A percentile compares a stretch with the other conserved stretches of the same genome.
These are phyloP conservation scores for Colletotrichum gigasporum DNA, from an alignment of 2,329 filamentous ascomycete species.

Conservation along the genomic window DNA sequence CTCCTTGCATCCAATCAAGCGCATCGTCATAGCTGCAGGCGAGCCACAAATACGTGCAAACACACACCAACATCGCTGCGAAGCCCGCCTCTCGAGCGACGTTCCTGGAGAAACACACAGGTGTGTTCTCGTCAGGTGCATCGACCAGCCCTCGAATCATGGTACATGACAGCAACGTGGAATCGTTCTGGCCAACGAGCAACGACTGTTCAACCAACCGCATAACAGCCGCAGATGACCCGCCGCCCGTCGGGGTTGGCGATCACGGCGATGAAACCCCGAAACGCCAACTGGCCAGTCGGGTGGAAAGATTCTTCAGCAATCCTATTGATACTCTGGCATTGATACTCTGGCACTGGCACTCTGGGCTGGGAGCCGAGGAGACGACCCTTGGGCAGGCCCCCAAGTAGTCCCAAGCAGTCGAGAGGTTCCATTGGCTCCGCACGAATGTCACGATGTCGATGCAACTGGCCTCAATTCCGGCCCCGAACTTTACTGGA, in stretches of 20 bases:
- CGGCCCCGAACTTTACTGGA: slow-evolving; percentile 21
- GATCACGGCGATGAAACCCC: slow-evolving; percentile 20
- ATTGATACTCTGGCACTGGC: background rate
- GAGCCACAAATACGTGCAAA: slow-evolving; percentile 4
- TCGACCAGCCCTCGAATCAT: slow-evolving; percentile 16
- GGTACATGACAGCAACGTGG: slow-evolving; percentile 14
- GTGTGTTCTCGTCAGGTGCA: slow-evolving; percentile 15
- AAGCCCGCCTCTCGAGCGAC: background rate
- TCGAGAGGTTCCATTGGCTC: slow-evolving; percentile 15
- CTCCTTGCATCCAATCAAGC: slow-evolving; percentile 18
- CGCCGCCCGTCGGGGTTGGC: slow-evolving; percentile 9
- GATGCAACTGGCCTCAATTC: slow-evolving; percentile 26
- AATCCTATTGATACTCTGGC: background rate
- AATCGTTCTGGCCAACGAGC: slow-evolving; percentile 15
- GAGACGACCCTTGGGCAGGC: background rate
- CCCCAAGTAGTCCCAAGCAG: background rate
- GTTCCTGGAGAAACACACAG: slow-evolving; percentile 14
- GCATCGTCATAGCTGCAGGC: slow-evolving; percentile 2
- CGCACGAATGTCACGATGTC: slow-evolving; percentile 18
- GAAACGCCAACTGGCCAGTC: slow-evolving; percentile 22
- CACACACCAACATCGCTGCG: background rate
- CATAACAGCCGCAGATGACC: slow-evolving; percentile 28
- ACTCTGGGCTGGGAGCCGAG: background rate
- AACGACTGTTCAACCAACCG: slow-evolving; percentile 18
- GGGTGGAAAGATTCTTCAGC: slow-evolving; percentile 20